phyloP scores from a whole-genome alignment of 2,329 filamentous ascomycete species.

The Diaporthe longicolla region DNA sequence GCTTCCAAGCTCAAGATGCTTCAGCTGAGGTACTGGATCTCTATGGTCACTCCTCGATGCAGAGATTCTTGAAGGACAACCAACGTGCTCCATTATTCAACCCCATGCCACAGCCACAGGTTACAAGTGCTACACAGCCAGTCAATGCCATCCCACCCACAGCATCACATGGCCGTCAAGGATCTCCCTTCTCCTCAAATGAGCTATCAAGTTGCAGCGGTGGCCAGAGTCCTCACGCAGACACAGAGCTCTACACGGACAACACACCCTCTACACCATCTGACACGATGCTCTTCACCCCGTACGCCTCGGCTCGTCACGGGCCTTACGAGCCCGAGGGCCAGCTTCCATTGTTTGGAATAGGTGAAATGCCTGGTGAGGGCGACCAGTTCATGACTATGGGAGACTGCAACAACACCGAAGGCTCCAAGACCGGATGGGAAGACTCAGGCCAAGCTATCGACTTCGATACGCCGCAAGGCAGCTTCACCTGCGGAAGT shows the following conservation, averaged over 20 bases:
- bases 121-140: conserved; percentile 33
- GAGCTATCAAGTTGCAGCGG: conserved; percentile 55
- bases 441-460: conserved; percentile 48
- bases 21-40: conserved; percentile 40
- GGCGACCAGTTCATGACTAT: conserved; percentile 52
- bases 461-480: conserved; percentile 47
- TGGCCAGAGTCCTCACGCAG: conserved; percentile 55
- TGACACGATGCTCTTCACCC: conserved; percentile 52
- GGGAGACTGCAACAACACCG: conserved; percentile 52
- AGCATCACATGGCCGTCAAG: conserved; percentile 48
- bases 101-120: conserved; percentile 39
- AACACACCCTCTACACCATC: conserved; percentile 56
- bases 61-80: conserved; percentile 49
- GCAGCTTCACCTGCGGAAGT: conserved; percentile 53
- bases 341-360: conserved; percentile 50
- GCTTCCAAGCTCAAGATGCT: conserved; percentile 43
- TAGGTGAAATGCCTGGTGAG: conserved; percentile 46
- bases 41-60: conserved; percentile 47
- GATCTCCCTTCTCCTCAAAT: conserved; percentile 56
- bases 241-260: conserved; percentile 56
- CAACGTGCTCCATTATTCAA: conserved; percentile 49
- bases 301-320: conserved; percentile 45
- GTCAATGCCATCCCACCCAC: conserved; percentile 43
- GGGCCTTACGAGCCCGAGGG: conserved; percentile 48
- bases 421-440: conserved; percentile 48